Evolutionary conservation across 352 stramenopile species (phyloP).

Genomic region (Pythium sukuiense): DNA sequence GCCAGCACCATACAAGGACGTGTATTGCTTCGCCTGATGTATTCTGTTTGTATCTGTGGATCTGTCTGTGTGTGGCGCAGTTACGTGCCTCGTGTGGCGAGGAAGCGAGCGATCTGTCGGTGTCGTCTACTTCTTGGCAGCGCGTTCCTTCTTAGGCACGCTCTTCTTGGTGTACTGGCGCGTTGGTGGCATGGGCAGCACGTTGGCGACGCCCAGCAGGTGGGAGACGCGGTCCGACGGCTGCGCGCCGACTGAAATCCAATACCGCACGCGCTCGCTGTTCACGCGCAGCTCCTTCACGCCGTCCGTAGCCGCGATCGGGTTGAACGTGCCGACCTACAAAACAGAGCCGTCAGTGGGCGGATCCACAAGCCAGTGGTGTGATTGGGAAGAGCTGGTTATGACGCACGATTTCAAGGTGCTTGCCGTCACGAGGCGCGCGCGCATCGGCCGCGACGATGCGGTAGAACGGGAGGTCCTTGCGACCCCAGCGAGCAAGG

Average conservation of each 20-base stretch:
- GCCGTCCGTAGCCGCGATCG: conserved; percentile 76
- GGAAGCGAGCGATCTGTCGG: too few species aligned
- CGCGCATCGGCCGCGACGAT: conserved; percentile 86
- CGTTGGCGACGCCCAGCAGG: conserved; percentile 77
- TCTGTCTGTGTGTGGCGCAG: not conserved
- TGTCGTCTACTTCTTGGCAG: conserved; percentile 42
- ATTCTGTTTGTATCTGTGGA: not conserved
- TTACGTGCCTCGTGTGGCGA: not conserved
- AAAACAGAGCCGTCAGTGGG: not conserved
- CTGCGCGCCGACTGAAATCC: conserved; percentile 86
- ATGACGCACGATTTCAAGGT: conserved; percentile 81
- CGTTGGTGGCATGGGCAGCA: conserved; percentile 81
- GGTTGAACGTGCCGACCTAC: conserved; percentile 87
- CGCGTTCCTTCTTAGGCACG: conserved; percentile 81
- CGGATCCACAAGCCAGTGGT: not conserved
- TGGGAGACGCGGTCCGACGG: conserved; percentile 82
- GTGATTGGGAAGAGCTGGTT: not conserved
- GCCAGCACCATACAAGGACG: not conserved
- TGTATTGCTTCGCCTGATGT: not conserved
- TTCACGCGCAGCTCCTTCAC: conserved; percentile 89
- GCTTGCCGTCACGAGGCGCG: conserved; percentile 79
- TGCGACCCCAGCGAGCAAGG: conserved; percentile 82
- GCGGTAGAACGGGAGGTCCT: conserved; percentile 88
- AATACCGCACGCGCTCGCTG: conserved; percentile 85
- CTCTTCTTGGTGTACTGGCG: conserved; percentile 86